Evolutionary conservation across 441 rosid genomes (phyloP), one percentile per base, ranked within the genome.

Genomic region (Pelargonium myrrhifolium): DNA sequence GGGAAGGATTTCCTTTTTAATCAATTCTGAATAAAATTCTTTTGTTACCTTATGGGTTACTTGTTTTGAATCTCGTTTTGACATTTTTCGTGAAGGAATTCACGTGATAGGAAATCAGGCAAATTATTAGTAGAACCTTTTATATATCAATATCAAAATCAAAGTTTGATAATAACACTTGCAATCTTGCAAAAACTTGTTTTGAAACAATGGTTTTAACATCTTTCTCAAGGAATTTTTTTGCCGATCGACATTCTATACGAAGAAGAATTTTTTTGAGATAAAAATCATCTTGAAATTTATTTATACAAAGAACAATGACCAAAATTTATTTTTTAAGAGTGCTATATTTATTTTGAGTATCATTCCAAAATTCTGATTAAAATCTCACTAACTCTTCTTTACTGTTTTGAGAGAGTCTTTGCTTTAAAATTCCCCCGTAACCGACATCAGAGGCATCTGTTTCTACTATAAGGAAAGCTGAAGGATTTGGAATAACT

Each of bases 171-270:
- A 64, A 15, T 2, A 64, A 31, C 0, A 20, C 67, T 35, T 64
- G 49, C 67, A 49, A 64, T 64, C 67, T 31, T 3, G 49, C 66
- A 64, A 64, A 64, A 1, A 31, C 35, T n/a, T 42, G 45, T 65
- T 65, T 3, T 15, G 26, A 39, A 4, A 12, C 65, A 9, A 62
- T 1, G 6, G 26, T 62, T 28, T 62, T 62, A 0, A 28, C 43
- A 62, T 62, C 65, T n/a, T 62, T 26, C 3, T 10, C 18, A 3
- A 28, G 20, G 0, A 26, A 26, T 28, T 62, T 6, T n/a, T 40
- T 65, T 0, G 28, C 14, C 0, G 6, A 40, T 15, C 14, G 0
- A 0, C 53, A 40, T 3, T 65, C 28, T 0, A 8, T 10, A 10
- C 5, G 9, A n/a, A 15, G 0, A 15, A 63, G 28, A 63, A 39